These are phyloP conservation scores for Knoxia roxburghii DNA, from an alignment of 257 asterid species.

Conservation along the genomic window DNA sequence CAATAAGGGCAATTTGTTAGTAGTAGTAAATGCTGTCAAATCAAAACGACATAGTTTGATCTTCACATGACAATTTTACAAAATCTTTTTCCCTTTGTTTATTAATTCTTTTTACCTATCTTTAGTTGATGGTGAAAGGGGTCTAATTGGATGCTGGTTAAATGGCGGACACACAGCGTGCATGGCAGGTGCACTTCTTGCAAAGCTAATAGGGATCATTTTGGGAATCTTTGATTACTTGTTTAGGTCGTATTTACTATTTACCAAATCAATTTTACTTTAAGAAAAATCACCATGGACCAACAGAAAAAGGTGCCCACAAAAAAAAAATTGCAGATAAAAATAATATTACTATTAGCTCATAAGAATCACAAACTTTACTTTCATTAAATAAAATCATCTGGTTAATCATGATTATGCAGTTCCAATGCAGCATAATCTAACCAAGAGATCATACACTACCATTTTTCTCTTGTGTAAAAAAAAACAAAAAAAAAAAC, in stretches of 20 bases:
- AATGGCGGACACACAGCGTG: constrained; percentile 75
- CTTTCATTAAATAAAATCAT: constrained; percentile 41
- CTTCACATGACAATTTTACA: not conserved
- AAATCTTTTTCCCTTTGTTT: constrained; percentile 7
- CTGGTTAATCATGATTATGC: constrained; percentile 48
- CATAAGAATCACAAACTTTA: constrained; percentile 39
- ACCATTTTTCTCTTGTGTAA: constrained; percentile 25
- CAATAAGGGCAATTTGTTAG: no score
- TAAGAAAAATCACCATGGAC: not conserved
- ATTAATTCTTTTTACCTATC: not conserved
- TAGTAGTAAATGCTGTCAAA: not conserved
- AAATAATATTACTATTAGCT: constrained; percentile 13
- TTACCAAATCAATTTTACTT: constrained; percentile 18
- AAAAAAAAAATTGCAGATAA: constrained; percentile 16
- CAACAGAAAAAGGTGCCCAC: not conserved
- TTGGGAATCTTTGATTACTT: constrained; percentile 52
- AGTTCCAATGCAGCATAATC: constrained; percentile 55
- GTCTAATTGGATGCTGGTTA: constrained; percentile 39
- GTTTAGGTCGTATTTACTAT: constrained; percentile 25
- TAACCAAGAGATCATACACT: constrained; percentile 48
- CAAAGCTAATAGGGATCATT: constrained; percentile 36
- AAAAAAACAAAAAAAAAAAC: constrained; percentile 1
- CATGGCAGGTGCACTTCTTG: constrained; percentile 56
- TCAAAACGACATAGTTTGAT: not conserved
- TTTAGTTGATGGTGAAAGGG: constrained; percentile 37